These are phyloP conservation scores for Eimeria brunetti DNA, from an alignment of 169 alveolate genomes.

Conservation along the genomic window DNA sequence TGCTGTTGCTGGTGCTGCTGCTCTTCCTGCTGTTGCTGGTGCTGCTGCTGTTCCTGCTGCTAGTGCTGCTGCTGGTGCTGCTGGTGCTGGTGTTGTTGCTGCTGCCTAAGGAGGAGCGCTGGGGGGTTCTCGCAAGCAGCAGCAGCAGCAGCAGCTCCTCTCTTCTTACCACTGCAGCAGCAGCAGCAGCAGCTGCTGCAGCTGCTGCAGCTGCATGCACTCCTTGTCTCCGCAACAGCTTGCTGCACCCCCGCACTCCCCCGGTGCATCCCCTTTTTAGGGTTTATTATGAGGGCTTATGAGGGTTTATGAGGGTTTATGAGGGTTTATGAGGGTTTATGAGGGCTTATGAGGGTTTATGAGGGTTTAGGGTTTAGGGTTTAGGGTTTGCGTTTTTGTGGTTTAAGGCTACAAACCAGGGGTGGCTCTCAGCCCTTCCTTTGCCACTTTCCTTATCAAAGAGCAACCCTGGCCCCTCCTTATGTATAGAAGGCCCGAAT, in stretches of 20 bases:
- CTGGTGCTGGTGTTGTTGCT: too few relatives aligned
- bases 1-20: too few relatives aligned
- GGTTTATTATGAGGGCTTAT: too few relatives aligned
- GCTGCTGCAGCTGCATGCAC: background rate
- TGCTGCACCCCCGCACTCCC: background rate
- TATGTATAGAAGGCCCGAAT: background rate
- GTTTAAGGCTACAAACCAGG: constrained; percentile 1
- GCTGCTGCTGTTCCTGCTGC: too few relatives aligned
- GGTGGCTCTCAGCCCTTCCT: background rate
- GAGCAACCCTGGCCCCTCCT: background rate
- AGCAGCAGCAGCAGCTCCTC: background rate
- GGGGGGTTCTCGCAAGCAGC: background rate
- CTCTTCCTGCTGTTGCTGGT: too few relatives aligned
- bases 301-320: too few relatives aligned
- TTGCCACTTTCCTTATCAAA: background rate
- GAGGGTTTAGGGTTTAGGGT: background rate
- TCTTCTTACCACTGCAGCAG: background rate
- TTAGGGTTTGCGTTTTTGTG: background rate
- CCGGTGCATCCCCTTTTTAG: background rate
- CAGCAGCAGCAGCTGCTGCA: background rate
- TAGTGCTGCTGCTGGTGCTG: too few relatives aligned
- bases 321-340: too few relatives aligned
- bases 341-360: too few relatives aligned
- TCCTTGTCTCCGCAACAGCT: background rate
- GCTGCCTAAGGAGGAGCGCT: too few relatives aligned